Evolutionary conservation across 1,284 basidiomycete genomes (phyloP).

Genomic region (Melampsora larici-populina): DNA sequence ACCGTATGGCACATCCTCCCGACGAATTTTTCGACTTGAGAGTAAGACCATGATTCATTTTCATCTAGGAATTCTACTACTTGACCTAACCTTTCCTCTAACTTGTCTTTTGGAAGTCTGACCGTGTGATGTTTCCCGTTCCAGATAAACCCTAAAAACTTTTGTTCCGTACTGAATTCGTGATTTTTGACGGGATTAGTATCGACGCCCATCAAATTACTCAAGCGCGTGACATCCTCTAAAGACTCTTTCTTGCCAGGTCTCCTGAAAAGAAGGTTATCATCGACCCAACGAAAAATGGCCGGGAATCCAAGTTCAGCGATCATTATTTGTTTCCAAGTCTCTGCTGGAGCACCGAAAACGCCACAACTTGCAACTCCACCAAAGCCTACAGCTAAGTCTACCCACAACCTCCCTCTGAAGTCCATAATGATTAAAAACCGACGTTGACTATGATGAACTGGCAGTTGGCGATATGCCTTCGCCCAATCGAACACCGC

Average conservation of each 20-base stretch:
- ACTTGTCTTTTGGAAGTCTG: not conserved
- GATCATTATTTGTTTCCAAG: not conserved
- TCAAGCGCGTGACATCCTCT: no score
- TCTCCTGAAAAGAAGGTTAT: not conserved
- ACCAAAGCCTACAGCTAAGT: no score
- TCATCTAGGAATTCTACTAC: no score
- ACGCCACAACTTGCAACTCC: not conserved
- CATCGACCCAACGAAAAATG: no score
- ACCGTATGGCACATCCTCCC: no score
- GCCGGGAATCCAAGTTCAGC: not conserved
- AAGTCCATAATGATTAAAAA: no score
- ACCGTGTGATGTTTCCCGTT: not conserved
- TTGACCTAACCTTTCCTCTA: no score
- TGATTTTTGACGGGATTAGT: not conserved
- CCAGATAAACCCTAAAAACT: conserved; percentile 15
- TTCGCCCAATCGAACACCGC: not conserved
- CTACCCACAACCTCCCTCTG: no score
- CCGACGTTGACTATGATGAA: no score
- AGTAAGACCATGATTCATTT: no score
- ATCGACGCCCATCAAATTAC: not conserved
- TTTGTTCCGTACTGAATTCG: not conserved
- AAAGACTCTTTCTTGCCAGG: not conserved
- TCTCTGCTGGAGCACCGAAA: not conserved
- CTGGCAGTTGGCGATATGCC: no score
- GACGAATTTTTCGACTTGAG: no score